Percentiles rank a stretch among this genome's conserved stretches.
Evolutionary conservation across 2,329 filamentous ascomycete genomes (phyloP).

Genomic region (Rhynchosporium graminicola): DNA sequence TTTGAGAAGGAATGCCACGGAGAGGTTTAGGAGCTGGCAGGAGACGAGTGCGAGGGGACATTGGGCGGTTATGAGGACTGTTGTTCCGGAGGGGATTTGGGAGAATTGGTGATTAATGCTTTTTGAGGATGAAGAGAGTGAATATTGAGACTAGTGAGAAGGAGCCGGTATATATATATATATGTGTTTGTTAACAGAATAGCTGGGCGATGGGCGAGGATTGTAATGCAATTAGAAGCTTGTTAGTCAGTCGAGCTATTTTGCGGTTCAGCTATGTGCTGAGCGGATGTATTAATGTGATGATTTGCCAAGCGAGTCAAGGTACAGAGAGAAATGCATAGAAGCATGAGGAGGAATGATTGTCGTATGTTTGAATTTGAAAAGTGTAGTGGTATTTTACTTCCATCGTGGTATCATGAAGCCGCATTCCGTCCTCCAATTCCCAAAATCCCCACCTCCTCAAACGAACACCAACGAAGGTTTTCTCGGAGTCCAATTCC

Average conservation of each 20-base stretch:
- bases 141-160: no score
- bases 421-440: background rate
- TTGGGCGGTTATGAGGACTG: constrained; percentile 88
- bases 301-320: no score
- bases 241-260: no score
- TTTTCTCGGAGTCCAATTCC: background rate
- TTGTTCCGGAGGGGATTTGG: constrained; percentile 79
- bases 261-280: no score
- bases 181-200: no score
- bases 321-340: background rate
- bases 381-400: background rate
- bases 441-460: background rate
- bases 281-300: no score
- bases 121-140: no score
- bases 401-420: constrained; percentile 19
- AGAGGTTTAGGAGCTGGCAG: constrained; percentile 70
- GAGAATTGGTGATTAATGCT: constrained; percentile 69
- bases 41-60: constrained; percentile 77
- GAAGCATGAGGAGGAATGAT: background rate
- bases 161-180: no score
- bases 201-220: no score
- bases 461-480: constrained; percentile 10
- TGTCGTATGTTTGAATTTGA: no score
- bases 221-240: no score
- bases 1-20: constrained; percentile 63